Evolutionary conservation across 1,139 yeast species (phyloP), one percentile per base, ranked within the genome.

Genomic region (Meyerozyma elateridarum): DNA sequence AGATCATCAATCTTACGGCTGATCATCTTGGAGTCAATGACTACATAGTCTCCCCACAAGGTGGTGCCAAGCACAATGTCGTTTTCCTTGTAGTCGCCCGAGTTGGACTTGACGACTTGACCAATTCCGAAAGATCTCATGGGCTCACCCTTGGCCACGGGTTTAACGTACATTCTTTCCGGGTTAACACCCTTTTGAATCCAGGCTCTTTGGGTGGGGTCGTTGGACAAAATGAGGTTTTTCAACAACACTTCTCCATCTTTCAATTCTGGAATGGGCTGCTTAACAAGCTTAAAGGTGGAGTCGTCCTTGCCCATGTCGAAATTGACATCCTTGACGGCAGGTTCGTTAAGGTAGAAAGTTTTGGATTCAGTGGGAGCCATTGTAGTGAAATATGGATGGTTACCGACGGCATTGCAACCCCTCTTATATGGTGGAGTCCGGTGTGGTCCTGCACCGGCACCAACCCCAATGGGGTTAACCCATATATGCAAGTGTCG

Each of bases 11-110:
- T 40, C 31, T 48, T 53, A 38, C 44, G 48, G 42, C 41, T 46
- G 19, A 62, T 32, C 5, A 22, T 32, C 3, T 37, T 30, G 25
- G 52, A 59, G 9, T 36, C 22, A 12, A 53, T 40, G 11, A 59
- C 45, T 9, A 42, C 42, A 39, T 59, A 56, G 20, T 59, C 58
- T 11, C 52, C 43, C 72, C 72, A 65, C 22, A 38, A 41, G 15
- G 57, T 31, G 12, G 38, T 15, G 14, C 59, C 59, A 15, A 35
- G 28, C 8, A 55, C 53, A 6, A 40, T 38, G 22, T 48, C 55
- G 20, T 59, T 60, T 18, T 33, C 46, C 12, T 34, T 26, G 39
- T 37, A 53, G 30, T 49, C 47, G 20, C 36, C 37, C 8, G 54
- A 46, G 35, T 51, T 54, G 30, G 58, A 48, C 15, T 35, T 43